Evolutionary conservation across 2,329 filamentous ascomycete species (phyloP).

Genomic region (Colletotrichum agaves): DNA sequence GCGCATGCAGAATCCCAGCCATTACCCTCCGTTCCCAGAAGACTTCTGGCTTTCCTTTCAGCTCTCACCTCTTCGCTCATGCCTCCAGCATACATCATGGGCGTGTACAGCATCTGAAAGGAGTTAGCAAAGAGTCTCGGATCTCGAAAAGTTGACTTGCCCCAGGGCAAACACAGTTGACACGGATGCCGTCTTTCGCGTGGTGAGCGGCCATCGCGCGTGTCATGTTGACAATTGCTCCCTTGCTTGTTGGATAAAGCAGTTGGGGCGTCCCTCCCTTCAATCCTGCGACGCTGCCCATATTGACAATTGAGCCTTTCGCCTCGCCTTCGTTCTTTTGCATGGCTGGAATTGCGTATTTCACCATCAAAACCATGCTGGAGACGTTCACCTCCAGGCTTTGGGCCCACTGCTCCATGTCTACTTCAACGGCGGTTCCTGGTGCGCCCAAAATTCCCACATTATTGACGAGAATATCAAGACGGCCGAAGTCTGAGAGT

Average conservation of each 20-base stretch:
- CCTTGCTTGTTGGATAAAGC: conserved; percentile 54
- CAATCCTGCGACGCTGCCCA: conserved; percentile 69
- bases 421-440: conserved; percentile 70
- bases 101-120: conserved; percentile 56
- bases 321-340: conserved; percentile 58
- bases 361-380: conserved; percentile 38
- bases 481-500: conserved; percentile 59
- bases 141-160: conserved; percentile 40
- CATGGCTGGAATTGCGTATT: conserved; percentile 38
- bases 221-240: conserved; percentile 58
- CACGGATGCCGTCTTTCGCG: conserved; percentile 42
- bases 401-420: conserved; percentile 67
- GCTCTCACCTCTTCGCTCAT: conserved; percentile 53
- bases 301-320: conserved; percentile 68
- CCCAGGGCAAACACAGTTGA: conserved; percentile 58
- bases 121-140: background rate
- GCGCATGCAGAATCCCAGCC: conserved; percentile 56
- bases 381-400: conserved; percentile 58
- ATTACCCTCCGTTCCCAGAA: conserved; percentile 55
- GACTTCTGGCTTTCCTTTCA: conserved; percentile 50
- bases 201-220: conserved; percentile 57
- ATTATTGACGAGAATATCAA: conserved; percentile 74
- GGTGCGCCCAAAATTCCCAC: conserved; percentile 69
- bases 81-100: conserved; percentile 55
- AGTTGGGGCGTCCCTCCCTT: conserved; percentile 53